phyloP scores from a whole-genome alignment of 2,329 filamentous ascomycete genomes.

The Colletotrichum salicis region DNA sequence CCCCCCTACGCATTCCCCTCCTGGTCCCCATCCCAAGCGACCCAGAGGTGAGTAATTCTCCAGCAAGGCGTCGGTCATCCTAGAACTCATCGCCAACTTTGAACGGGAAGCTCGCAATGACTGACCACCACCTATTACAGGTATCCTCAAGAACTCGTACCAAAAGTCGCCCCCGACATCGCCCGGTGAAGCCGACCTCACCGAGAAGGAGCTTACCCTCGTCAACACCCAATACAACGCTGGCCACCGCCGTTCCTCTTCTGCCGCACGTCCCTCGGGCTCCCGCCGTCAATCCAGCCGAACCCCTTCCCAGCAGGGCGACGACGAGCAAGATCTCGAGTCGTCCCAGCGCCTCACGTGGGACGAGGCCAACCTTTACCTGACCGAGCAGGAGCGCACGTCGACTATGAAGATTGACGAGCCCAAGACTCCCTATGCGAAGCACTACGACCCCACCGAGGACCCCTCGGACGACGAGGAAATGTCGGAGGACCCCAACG shows the following conservation, averaged over 20 bases:
- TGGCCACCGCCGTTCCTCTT: slow-evolving; percentile 86
- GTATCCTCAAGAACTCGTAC: slow-evolving; percentile 93
- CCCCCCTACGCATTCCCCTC: slow-evolving; percentile 55
- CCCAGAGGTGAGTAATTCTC: slow-evolving; percentile 55
- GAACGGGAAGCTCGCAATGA: background rate
- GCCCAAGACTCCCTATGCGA: slow-evolving; percentile 96
- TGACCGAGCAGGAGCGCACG: slow-evolving; percentile 94
- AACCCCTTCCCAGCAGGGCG: slow-evolving; percentile 56
- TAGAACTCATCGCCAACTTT: background rate
- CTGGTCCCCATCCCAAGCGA: slow-evolving; percentile 52
- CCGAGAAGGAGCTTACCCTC: slow-evolving; percentile 89
- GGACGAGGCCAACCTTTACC: slow-evolving; percentile 98
- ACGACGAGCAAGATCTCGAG: slow-evolving; percentile 60
- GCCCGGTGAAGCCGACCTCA: slow-evolving; percentile 62
- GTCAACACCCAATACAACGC: slow-evolving; percentile 96
- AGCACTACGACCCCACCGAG: slow-evolving; percentile 88
- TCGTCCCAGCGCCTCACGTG: slow-evolving; percentile 86
- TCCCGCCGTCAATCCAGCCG: slow-evolving; percentile 78
- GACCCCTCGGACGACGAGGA: slow-evolving; percentile 85
- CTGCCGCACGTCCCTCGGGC: slow-evolving; percentile 69
- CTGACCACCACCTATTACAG: slow-evolving; percentile 55
- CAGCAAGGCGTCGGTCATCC: too few species aligned
- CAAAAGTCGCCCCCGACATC: slow-evolving; percentile 69
- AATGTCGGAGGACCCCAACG: slow-evolving; percentile 63
- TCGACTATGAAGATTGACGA: slow-evolving; percentile 99